phyloP scores from a whole-genome alignment of 2,329 filamentous ascomycete species.

The Cytospora schulzeri region DNA sequence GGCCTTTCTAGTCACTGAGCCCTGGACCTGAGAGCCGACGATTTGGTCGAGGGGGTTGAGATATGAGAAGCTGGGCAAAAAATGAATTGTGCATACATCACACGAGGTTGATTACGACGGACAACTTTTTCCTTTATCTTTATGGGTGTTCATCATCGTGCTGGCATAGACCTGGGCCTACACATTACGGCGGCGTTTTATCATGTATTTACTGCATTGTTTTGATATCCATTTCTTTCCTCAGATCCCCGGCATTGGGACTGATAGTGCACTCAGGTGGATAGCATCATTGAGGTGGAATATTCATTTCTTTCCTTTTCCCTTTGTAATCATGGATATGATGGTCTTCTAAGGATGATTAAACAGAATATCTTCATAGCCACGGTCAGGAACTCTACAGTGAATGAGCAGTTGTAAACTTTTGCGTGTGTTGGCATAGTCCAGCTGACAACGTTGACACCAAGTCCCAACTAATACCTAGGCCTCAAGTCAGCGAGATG shows the following conservation, averaged over 20 bases:
- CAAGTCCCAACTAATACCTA: neutral
- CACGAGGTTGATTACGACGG: conserved; percentile 2
- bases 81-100: neutral
- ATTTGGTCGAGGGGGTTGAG: too few relatives aligned
- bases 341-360: neutral
- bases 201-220: conserved; percentile 18
- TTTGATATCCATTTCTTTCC: conserved; percentile 26
- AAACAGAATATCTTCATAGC: neutral
- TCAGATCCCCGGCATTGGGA: conserved; percentile 20
- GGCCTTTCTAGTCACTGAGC: conserved; percentile 57
- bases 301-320: neutral
- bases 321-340: conserved; percentile 16
- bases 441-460: neutral
- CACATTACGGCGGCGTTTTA: conserved; percentile 26
- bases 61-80: neutral
- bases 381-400: neutral
- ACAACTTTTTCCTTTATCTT: conserved; percentile 12
- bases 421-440: neutral
- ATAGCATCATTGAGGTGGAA: conserved; percentile 13
- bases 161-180: conserved; percentile 27
- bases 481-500: neutral
- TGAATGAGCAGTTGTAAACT: neutral
- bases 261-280: conserved; percentile 16
- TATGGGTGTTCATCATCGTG: conserved; percentile 13
- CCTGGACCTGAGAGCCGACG: neutral